These are phyloP conservation scores for Ophidiomyces ophidiicola DNA, from an alignment of 2,329 filamentous ascomycete species.

Conservation along the genomic window DNA sequence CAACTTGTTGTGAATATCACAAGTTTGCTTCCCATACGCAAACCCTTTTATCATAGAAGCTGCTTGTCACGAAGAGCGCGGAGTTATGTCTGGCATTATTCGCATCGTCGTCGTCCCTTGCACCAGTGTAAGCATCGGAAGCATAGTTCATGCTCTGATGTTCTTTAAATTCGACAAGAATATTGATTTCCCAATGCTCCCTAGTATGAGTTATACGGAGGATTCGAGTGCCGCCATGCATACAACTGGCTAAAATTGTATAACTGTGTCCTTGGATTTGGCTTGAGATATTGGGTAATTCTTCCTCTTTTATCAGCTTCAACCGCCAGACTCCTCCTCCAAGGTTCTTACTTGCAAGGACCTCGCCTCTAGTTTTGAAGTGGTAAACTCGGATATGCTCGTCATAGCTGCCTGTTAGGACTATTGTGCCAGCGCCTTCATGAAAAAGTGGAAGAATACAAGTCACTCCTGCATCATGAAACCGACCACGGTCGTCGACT, in stretches of 20 bases:
- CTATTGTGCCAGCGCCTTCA: conserved; percentile 40
- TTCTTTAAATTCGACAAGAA: conserved; percentile 64
- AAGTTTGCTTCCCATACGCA: conserved; percentile 36
- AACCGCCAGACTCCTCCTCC: conserved; percentile 80
- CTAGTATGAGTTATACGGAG: conserved; percentile 33
- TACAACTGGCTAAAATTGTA: conserved; percentile 71
- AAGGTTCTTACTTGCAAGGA: conserved; percentile 54
- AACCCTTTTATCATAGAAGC: conserved; percentile 43
- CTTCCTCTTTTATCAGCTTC: conserved; percentile 37
- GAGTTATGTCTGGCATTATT: conserved; percentile 10
- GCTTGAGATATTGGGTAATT: too few relatives aligned
- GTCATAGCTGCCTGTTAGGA: conserved; percentile 87
- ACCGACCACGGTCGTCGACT: conserved; percentile 39
- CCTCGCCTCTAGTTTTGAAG: conserved; percentile 28
- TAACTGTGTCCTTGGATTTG: conserved; percentile 20
- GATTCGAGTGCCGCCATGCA: conserved; percentile 77
- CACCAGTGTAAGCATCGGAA: conserved; percentile 44
- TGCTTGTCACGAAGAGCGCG: conserved; percentile 35
- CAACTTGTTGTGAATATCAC: too few relatives aligned
- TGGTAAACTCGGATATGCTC: conserved; percentile 59
- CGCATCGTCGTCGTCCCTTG: conserved; percentile 4
- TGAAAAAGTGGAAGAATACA: conserved; percentile 60
- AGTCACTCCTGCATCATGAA: conserved; percentile 74
- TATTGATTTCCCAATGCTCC: conserved; percentile 47
- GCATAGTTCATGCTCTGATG: conserved; percentile 95